A percentile compares a stretch with the other conserved stretches of the same genome.
phyloP scores from a whole-genome alignment of 1,284 basidiomycete species.

The Limonomyces culmigenus region DNA sequence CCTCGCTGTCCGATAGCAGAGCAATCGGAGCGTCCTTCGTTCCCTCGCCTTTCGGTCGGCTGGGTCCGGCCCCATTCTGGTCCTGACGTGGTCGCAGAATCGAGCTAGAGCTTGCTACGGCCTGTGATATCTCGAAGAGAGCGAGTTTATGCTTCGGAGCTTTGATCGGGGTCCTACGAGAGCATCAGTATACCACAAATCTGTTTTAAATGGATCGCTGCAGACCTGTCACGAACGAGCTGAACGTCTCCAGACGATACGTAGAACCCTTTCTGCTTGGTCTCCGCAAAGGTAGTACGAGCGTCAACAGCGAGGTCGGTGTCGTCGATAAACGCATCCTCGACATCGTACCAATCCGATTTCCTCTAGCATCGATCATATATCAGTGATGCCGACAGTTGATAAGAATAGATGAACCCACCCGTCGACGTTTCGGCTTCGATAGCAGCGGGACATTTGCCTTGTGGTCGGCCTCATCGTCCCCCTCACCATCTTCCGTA shows the following conservation, averaged over 20 bases:
- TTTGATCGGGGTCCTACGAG: no score
- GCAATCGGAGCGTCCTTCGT: conserved; percentile 39
- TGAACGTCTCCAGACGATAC: conserved; percentile 79
- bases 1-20: conserved; percentile 22
- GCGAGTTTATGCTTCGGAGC: no score
- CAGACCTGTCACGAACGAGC: conserved; percentile 59
- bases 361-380: not conserved
- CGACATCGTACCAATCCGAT: conserved; percentile 70
- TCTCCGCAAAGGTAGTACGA: conserved; percentile 82
- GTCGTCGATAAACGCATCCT: conserved; percentile 95
- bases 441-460: not conserved
- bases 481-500: not conserved
- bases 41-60: conserved; percentile 21
- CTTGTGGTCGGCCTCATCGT: not conserved
- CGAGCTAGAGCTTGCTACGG: no score
- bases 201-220: conserved; percentile 3
- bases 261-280: conserved; percentile 89
- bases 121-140: not conserved
- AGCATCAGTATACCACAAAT: not conserved
- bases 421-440: not conserved
- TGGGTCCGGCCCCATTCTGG: no score
- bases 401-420: not conserved
- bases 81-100: no score
- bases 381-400: not conserved
- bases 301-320: conserved; percentile 85